Evolutionary conservation across 2,329 filamentous ascomycete genomes (phyloP).

Genomic region (Daldinia sp.): DNA sequence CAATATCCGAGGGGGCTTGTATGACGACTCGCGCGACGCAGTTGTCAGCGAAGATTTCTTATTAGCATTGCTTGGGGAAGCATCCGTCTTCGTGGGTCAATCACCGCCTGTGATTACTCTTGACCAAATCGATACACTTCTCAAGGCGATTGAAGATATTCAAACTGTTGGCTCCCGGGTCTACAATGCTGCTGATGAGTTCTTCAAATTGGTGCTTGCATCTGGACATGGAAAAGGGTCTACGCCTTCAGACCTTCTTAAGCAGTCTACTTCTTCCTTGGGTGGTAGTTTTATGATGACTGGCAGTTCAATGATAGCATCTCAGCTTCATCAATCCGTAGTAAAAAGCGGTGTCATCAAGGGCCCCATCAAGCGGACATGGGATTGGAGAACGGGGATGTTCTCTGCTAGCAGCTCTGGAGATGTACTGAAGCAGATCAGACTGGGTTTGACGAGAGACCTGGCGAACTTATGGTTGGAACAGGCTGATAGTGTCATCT

Average conservation of each 20-base stretch:
- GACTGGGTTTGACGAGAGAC: conserved; percentile 80
- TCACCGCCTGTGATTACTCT: conserved; percentile 68
- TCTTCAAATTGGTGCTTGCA: conserved; percentile 79
- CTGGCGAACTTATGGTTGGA: conserved; percentile 76
- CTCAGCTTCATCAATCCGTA: conserved; percentile 71
- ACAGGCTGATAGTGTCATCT: conserved; percentile 69
- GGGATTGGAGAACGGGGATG: conserved; percentile 76
- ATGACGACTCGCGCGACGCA: conserved; percentile 82
- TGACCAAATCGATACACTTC: conserved; percentile 76
- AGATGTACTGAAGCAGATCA: conserved; percentile 78
- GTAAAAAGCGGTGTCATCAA: conserved; percentile 50
- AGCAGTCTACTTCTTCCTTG: conserved; percentile 62
- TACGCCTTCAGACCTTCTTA: conserved; percentile 74
- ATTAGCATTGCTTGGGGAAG: conserved; percentile 85
- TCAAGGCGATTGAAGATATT: conserved; percentile 72
- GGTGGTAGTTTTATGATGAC: conserved; percentile 75
- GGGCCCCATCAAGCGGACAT: conserved; percentile 69
- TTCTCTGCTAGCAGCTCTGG: conserved; percentile 69
- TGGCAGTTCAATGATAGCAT: conserved; percentile 77
- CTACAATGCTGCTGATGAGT: conserved; percentile 80
- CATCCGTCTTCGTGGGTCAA: conserved; percentile 79
- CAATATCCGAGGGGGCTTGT: conserved; percentile 90
- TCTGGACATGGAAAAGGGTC: conserved; percentile 75
- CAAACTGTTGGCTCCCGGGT: conserved; percentile 79
- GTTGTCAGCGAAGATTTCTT: conserved; percentile 91